Conservation (phyloP, 257 asterid genomes). For the Fraxinus excelsior region DNA sequence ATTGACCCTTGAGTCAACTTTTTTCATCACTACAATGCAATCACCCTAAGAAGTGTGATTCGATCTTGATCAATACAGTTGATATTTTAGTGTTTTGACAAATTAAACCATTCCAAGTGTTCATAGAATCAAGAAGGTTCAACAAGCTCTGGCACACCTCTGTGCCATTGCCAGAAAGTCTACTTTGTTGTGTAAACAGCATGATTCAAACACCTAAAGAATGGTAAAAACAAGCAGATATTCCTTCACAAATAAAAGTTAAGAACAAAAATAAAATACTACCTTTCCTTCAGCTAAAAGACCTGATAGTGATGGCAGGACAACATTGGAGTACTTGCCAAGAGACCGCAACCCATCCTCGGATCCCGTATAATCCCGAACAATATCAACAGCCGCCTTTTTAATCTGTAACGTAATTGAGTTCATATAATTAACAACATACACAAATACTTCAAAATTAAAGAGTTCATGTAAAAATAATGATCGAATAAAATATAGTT, state of each 20-base stretch:
- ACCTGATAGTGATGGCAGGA: constrained; percentile 57
- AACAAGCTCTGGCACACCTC: background rate
- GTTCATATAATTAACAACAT: background rate
- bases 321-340: constrained; percentile 51
- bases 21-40: background rate
- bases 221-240: background rate
- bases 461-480: constrained; percentile 7
- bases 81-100: background rate
- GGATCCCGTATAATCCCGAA: constrained; percentile 92
- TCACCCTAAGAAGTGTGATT: background rate
- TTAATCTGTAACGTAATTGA: constrained; percentile 47
- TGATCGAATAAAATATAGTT: background rate
- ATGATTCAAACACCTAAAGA: background rate
- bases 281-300: constrained; percentile 82
- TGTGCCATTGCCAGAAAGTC: background rate
- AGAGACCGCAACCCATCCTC: constrained; percentile 85
- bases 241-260: background rate
- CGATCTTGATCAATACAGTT: background rate
- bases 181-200: background rate
- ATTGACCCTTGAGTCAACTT: background rate
- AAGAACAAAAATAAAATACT: background rate
- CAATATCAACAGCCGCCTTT: constrained; percentile 75
- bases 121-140: background rate
- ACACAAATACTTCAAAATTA: background rate
- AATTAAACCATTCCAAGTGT: background rate